Evolutionary conservation across 2,329 filamentous ascomycete species (phyloP).

Genomic region (Pseudocercospora fijiensis): DNA sequence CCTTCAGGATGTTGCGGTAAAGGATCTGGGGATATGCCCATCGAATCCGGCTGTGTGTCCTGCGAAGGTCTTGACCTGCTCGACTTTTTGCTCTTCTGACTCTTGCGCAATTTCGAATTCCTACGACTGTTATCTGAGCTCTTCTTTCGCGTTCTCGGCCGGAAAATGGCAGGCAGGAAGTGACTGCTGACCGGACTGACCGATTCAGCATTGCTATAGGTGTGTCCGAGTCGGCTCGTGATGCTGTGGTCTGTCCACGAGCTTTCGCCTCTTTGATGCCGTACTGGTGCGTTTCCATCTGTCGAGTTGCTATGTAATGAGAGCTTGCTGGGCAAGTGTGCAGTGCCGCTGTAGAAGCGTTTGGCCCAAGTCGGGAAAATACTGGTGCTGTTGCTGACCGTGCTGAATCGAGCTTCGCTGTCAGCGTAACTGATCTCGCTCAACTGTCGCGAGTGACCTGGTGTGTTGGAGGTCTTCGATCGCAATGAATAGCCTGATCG

Average conservation of each 20-base stretch:
- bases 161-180: constrained; percentile 39
- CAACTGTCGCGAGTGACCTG: constrained; percentile 31
- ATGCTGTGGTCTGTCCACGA: constrained; percentile 36
- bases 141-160: constrained; percentile 34
- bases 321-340: constrained; percentile 33
- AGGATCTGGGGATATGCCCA: constrained; percentile 29
- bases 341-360: constrained; percentile 37
- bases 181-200: constrained; percentile 36
- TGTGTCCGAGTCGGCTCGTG: constrained; percentile 36
- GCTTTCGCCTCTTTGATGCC: constrained; percentile 30
- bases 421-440: constrained; percentile 35
- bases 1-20: constrained; percentile 16
- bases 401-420: constrained; percentile 28
- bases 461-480: constrained; percentile 36
- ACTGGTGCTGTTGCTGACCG: constrained; percentile 26
- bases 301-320: constrained; percentile 29
- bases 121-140: constrained; percentile 23
- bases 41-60: constrained; percentile 28
- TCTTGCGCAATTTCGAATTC: constrained; percentile 25
- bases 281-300: constrained; percentile 12
- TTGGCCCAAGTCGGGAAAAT: constrained; percentile 41
- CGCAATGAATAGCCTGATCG: constrained; percentile 38
- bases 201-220: constrained; percentile 29
- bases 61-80: constrained; percentile 19
- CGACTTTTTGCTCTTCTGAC: constrained; percentile 16